Percentiles rank a stretch among this genome's conserved stretches.
Evolutionary conservation across 495 filamentous ascomycete genomes (phyloP).

Genomic region (Aspergillus saccharolyticus): DNA sequence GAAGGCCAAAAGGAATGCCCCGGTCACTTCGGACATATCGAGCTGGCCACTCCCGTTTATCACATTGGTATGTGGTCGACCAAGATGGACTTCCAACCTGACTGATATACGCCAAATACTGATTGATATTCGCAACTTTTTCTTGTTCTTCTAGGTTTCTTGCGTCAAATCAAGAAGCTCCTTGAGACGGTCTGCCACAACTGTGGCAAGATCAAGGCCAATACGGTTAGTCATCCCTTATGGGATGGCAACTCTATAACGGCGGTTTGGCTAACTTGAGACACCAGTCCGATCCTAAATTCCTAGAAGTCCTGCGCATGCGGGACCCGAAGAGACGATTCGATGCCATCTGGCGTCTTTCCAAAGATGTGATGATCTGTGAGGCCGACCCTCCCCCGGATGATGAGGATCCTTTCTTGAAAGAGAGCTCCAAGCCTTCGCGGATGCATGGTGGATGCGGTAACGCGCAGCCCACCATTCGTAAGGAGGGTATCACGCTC

Average conservation of each 20-base stretch:
- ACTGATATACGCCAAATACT: background rate
- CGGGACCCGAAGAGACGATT: conserved; percentile 93
- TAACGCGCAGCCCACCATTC: conserved; percentile 80
- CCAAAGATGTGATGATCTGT: conserved; percentile 80
- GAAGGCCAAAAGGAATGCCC: conserved; percentile 93
- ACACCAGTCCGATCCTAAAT: conserved; percentile 72
- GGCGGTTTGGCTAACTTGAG: conserved; percentile 59
- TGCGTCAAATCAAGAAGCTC: conserved; percentile 96
- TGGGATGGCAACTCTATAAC: conserved; percentile 47
- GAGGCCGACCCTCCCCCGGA: conserved; percentile 62
- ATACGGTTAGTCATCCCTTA: conserved; percentile 81
- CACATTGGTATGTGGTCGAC: conserved; percentile 58
- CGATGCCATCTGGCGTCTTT: conserved; percentile 78
- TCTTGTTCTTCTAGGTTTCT: conserved; percentile 63
- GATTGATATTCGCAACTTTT: conserved; percentile 26
- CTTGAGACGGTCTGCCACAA: conserved; percentile 97
- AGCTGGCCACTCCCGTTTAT: conserved; percentile 89
- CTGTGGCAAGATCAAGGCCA: conserved; percentile 90
- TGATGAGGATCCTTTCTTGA: conserved; percentile 57
- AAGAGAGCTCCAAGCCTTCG: conserved; percentile 39
- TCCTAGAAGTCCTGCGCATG: conserved; percentile 70
- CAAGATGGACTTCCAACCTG: background rate
- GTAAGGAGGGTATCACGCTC: conserved; percentile 77
- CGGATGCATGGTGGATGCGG: conserved; percentile 86
- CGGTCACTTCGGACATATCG: conserved; percentile 97